Evolutionary conservation across 2,329 filamentous ascomycete species (phyloP).

Genomic region (Fusarium concolor): DNA sequence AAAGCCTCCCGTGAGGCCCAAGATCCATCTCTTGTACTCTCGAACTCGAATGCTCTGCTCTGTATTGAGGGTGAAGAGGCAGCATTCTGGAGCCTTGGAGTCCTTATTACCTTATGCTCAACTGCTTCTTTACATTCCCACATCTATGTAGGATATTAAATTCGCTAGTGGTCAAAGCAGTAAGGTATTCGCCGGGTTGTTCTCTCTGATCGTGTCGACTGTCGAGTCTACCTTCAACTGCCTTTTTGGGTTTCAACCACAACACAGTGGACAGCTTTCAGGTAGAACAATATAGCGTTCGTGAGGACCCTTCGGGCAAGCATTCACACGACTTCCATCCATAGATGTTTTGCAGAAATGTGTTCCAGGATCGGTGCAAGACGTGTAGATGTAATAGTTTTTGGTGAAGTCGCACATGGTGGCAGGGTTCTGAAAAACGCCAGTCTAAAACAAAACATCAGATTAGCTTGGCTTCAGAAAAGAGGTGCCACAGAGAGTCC

Average conservation of each 20-base stretch:
- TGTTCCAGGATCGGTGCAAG: conserved; percentile 73
- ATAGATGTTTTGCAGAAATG: conserved; percentile 78
- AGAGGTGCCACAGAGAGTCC: not conserved
- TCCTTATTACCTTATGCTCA: not conserved
- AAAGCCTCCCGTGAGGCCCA: not conserved
- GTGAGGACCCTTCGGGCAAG: conserved; percentile 74
- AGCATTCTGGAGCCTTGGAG: not conserved
- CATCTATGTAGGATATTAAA: not conserved
- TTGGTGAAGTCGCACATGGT: conserved; percentile 75
- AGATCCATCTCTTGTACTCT: not conserved
- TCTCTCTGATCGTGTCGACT: conserved; percentile 14
- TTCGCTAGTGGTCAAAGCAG: not conserved
- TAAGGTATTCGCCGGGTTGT: not conserved
- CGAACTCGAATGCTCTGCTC: not conserved
- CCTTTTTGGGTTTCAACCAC: conserved; percentile 47
- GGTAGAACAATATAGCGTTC: conserved; percentile 79
- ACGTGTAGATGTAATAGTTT: conserved; percentile 82
- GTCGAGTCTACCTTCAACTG: conserved; percentile 1
- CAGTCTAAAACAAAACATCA: not conserved
- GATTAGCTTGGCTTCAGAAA: not conserved
- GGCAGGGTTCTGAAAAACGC: conserved; percentile 6
- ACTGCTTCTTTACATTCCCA: not conserved
- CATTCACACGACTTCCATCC: conserved; percentile 70
- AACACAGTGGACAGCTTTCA: conserved; percentile 66
- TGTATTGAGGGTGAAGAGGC: not conserved